Evolutionary conservation across 495 filamentous ascomycete genomes (phyloP).

Genomic region (Lasiosphaeria ovina): DNA sequence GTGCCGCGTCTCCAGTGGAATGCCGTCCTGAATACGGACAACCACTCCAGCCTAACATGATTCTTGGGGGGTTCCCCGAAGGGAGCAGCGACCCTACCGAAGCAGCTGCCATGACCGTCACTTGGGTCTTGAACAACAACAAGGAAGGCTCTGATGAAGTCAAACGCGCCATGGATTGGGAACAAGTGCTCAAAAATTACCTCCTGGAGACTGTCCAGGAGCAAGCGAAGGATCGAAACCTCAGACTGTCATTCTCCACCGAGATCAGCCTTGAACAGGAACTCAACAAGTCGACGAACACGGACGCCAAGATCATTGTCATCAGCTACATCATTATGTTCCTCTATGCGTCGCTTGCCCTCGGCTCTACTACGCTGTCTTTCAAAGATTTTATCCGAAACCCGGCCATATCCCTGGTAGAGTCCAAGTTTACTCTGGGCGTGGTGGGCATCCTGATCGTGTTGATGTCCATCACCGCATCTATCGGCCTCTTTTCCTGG

Average conservation of each 20-base stretch:
- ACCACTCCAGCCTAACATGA: conserved; percentile 77
- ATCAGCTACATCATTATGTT: conserved; percentile 99
- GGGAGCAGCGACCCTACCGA: conserved; percentile 62
- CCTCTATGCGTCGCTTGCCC: conserved; percentile 85
- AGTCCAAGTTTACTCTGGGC: conserved; percentile 93
- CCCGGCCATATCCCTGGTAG: conserved; percentile 78
- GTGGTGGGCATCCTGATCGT: conserved; percentile 92
- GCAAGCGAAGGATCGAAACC: conserved; percentile 74
- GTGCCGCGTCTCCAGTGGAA: conserved; percentile 71
- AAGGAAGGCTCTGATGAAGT: conserved; percentile 67
- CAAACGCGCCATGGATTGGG: conserved; percentile 81
- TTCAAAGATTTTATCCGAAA: conserved; percentile 71
- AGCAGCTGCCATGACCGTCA: conserved; percentile 76
- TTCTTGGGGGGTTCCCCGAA: conserved; percentile 76
- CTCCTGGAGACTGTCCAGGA: conserved; percentile 63
- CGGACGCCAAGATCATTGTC: conserved; percentile 93
- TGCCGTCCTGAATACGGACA: conserved; percentile 87
- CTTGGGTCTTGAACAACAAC: conserved; percentile 95
- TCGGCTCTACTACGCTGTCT: conserved; percentile 82
- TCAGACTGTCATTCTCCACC: conserved; percentile 89
- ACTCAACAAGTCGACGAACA: conserved; percentile 93
- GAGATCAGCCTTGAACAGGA: conserved; percentile 93
- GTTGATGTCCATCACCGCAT: conserved; percentile 93
- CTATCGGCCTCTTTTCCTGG: conserved; percentile 89
- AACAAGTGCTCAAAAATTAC: conserved; percentile 68